A percentile compares a stretch with the other conserved stretches of the same genome.
Conservation (phyloP, 352 stramenopile species). For the Pythium phragmiticola region DNA sequence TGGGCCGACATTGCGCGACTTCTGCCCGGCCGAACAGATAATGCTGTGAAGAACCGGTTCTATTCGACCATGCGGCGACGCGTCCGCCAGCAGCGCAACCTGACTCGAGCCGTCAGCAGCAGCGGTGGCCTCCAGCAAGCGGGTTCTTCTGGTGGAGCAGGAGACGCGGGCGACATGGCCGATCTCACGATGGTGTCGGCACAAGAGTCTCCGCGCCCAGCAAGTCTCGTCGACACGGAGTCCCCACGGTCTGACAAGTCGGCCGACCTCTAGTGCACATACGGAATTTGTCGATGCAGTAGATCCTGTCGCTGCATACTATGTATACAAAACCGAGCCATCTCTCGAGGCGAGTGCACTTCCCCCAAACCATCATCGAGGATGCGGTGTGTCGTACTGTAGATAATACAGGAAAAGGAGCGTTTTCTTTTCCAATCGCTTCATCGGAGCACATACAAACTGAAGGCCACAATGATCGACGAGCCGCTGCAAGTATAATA, state of each 20-base stretch:
- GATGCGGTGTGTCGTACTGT: no score
- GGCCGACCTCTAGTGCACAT: no score
- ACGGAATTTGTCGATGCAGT: no score
- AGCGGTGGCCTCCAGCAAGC: conserved; percentile 1
- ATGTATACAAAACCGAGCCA: no score
- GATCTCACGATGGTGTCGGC: not conserved
- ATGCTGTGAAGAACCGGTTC: conserved; percentile 97
- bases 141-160: not conserved
- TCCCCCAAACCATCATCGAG: no score
- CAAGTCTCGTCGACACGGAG: conserved; percentile 1
- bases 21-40: conserved; percentile 94
- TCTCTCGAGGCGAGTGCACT: no score
- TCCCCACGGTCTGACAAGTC: conserved; percentile 12
- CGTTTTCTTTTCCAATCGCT: no score
- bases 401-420: no score
- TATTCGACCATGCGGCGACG: conserved; percentile 80
- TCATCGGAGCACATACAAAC: no score
- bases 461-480: no score
- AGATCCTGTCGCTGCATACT: no score
- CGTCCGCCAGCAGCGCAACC: conserved; percentile 52
- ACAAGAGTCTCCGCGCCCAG: conserved; percentile 17
- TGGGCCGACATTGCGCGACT: conserved; percentile 97
- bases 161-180: not conserved
- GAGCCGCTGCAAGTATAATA: no score
- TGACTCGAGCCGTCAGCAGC: conserved; percentile 5